These are phyloP conservation scores for Bipolaris zeicola DNA, from an alignment of 2,329 filamentous ascomycete genomes.

Conservation along the genomic window DNA sequence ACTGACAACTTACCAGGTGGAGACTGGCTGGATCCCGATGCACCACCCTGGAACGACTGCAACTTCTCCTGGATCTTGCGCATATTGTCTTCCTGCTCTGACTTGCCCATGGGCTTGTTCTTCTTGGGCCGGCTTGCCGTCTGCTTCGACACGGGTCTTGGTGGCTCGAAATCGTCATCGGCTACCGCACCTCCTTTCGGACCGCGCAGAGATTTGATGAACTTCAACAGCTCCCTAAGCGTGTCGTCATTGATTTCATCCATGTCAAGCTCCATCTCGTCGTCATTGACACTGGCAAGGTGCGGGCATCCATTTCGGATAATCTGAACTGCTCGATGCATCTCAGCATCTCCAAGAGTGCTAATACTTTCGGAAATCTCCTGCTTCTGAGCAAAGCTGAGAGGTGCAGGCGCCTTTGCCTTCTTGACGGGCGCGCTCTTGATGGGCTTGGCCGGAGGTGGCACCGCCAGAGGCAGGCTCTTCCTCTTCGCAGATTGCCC, in stretches of 20 bases:
- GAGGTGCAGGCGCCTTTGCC: conserved; percentile 65
- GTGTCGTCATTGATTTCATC: conserved; percentile 62
- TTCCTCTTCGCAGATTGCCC: conserved; percentile 35
- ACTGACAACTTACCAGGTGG: conserved; percentile 45
- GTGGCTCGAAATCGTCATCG: conserved; percentile 58
- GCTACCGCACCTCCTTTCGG: conserved; percentile 44
- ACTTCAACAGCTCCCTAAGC: conserved; percentile 61
- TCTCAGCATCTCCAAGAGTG: conserved; percentile 76
- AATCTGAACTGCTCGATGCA: conserved; percentile 81
- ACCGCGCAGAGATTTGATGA: conserved; percentile 54
- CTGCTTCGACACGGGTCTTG: conserved; percentile 45
- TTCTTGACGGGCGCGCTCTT: conserved; percentile 53
- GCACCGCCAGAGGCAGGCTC: conserved; percentile 33
- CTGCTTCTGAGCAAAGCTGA: conserved; percentile 83
- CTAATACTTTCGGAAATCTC: conserved; percentile 86
- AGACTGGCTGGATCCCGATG: conserved; percentile 54
- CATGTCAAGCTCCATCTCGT: conserved; percentile 69
- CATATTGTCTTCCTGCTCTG: conserved; percentile 72
- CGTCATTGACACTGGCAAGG: conserved; percentile 62
- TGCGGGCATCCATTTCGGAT: conserved; percentile 83
- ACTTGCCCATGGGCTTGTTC: conserved; percentile 78
- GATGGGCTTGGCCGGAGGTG: conserved; percentile 37
- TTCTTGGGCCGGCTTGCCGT: conserved; percentile 65
- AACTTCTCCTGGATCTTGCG: conserved; percentile 66
- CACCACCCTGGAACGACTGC: conserved; percentile 46